Evolutionary conservation across 2,329 filamentous ascomycete species (phyloP).

Genomic region (Myriosclerotinia scirpicola): DNA sequence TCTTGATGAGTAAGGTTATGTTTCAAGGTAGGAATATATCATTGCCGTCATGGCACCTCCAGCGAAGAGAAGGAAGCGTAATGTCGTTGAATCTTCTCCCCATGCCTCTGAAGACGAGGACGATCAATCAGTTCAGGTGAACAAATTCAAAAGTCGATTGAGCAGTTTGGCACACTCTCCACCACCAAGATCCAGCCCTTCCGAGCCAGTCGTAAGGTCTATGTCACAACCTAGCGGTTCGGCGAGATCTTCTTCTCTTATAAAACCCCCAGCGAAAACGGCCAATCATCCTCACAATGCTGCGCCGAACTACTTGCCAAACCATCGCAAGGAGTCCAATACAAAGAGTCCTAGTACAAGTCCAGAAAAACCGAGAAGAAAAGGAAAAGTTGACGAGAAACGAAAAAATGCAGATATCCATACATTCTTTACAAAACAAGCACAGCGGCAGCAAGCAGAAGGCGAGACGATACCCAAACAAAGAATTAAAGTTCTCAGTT

Average conservation of each 20-base stretch:
- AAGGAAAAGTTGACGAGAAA: conserved; percentile 50
- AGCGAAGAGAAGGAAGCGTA: conserved; percentile 53
- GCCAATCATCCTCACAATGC: conserved; percentile 36
- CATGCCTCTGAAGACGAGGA: conserved; percentile 52
- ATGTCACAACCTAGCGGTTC: conserved; percentile 25
- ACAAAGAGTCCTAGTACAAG: conserved; percentile 45
- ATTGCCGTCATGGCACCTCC: conserved; percentile 39
- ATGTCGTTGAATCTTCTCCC: conserved; percentile 45
- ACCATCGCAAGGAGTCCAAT: conserved; percentile 37
- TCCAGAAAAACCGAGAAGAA: conserved; percentile 46
- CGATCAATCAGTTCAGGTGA: conserved; percentile 40
- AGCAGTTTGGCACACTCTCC: conserved; percentile 33
- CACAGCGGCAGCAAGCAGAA: conserved; percentile 46
- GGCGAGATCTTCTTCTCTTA: conserved; percentile 32
- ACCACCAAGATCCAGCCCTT: conserved; percentile 21
- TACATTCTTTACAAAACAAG: conserved; percentile 62
- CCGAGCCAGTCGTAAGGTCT: conserved; percentile 22
- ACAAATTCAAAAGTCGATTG: conserved; percentile 29
- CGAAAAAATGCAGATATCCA: conserved; percentile 57
- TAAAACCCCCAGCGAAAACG: conserved; percentile 35
- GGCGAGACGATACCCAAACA: conserved; percentile 25
- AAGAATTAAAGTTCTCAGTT: conserved; percentile 42
- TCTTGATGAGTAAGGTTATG: conserved; percentile 10
- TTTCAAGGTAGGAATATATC: conserved; percentile 1
- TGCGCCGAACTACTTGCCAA: conserved; percentile 36